Evolutionary conservation across 2,329 filamentous ascomycete genomes (phyloP).

Genomic region (Trichoderma sp.): DNA sequence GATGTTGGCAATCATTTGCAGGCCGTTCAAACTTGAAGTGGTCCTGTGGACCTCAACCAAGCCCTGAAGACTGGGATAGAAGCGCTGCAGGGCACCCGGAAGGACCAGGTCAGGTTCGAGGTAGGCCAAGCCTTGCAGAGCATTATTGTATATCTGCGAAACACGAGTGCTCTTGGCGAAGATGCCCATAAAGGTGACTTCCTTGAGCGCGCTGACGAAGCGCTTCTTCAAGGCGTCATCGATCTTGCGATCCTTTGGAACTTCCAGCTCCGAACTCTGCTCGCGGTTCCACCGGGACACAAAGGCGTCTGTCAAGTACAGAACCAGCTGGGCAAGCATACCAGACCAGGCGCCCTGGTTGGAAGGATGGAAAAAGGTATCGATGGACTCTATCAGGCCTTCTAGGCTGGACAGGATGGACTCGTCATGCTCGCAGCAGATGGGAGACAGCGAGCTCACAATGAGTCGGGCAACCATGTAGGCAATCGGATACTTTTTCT

Average conservation of each 20-base stretch:
- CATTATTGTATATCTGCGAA: conserved; percentile 86
- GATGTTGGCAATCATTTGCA: conserved; percentile 87
- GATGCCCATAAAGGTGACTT: conserved; percentile 97
- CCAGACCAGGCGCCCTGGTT: conserved; percentile 92
- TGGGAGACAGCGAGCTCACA: conserved; percentile 85
- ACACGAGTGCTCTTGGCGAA: conserved; percentile 93
- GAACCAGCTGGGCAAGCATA: conserved; percentile 83
- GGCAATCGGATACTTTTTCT: conserved; percentile 84
- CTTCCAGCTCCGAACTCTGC: conserved; percentile 84
- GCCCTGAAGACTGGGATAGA: conserved; percentile 95
- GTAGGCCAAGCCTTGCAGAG: conserved; percentile 83
- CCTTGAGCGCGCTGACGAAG: conserved; percentile 83
- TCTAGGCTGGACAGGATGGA: conserved; percentile 84
- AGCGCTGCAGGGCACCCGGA: conserved; percentile 88
- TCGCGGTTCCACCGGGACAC: conserved; percentile 97
- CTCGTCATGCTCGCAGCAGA: conserved; percentile 70
- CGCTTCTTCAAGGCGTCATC: conserved; percentile 78
- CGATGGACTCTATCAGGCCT: conserved; percentile 87
- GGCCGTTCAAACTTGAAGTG: conserved; percentile 83
- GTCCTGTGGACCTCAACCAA: conserved; percentile 96
- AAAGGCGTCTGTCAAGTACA: conserved; percentile 92
- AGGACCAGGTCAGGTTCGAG: conserved; percentile 89
- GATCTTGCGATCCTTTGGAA: conserved; percentile 74
- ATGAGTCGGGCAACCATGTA: conserved; percentile 94
- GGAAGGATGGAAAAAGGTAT: conserved; percentile 98